Conservation (phyloP, 148 eudicot species). For the Vaccinium macrocarpon region DNA sequence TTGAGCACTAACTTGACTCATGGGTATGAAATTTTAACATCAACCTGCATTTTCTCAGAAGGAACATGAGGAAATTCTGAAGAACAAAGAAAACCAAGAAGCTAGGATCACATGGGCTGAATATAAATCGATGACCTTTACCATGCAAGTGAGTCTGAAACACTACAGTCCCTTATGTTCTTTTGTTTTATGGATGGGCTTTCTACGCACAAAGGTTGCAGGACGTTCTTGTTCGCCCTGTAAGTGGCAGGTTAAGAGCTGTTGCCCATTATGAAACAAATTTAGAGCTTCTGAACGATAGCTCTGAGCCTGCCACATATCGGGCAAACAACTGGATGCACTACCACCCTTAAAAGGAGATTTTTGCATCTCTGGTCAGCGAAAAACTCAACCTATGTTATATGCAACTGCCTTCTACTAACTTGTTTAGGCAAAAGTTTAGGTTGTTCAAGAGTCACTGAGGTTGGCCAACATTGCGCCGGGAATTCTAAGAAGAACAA, state of each 20-base stretch:
- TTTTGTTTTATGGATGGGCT: neutral
- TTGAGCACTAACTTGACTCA: no score
- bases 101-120: neutral
- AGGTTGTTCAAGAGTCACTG: neutral
- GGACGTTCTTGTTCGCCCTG: no score
- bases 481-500: neutral
- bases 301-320: no score
- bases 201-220: no score
- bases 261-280: no score
- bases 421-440: neutral
- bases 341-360: no score
- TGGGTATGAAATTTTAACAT: neutral
- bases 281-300: no score
- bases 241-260: no score
- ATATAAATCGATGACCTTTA: neutral
- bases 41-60: neutral
- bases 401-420: no score
- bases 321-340: no score
- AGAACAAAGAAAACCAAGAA: neutral
- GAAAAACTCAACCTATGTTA: no score
- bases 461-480: neutral
- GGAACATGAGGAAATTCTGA: neutral
- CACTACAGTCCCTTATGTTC: neutral
- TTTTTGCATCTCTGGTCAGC: no score
- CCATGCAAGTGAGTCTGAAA: neutral